phyloP scores from a whole-genome alignment of 139 green algal genomes.

The Chlamydomonas incerta region DNA sequence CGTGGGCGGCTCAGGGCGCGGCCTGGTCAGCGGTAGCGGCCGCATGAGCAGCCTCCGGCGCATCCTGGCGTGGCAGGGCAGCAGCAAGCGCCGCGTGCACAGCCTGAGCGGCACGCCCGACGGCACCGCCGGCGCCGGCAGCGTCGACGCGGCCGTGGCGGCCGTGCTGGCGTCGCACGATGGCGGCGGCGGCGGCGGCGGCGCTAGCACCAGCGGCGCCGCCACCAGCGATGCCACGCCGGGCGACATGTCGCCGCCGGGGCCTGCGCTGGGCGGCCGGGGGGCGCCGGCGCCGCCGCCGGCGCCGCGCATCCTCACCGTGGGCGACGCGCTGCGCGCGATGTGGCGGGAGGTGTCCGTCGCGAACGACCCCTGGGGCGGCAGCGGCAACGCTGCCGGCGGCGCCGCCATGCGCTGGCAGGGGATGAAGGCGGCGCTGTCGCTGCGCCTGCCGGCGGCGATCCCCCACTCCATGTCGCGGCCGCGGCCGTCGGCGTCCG shows the following conservation, averaged over 20 bases:
- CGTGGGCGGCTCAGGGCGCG: neutral
- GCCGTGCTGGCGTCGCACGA: neutral
- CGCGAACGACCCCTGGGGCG: neutral
- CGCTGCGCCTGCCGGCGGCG: neutral
- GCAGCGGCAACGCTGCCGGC: neutral
- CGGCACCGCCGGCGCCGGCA: neutral
- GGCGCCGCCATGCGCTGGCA: neutral
- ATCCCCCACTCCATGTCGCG: neutral
- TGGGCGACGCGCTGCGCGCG: slow-evolving; percentile 3
- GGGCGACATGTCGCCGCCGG: neutral
- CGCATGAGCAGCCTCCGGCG: neutral
- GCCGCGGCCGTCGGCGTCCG: too few relatives aligned
- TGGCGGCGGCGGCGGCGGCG: neutral
- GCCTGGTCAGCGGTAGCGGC: too few relatives aligned
- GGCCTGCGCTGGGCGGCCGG: neutral
- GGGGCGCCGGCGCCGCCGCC: neutral
- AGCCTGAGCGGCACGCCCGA: neutral
- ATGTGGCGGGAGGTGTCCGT: slow-evolving; percentile 27
- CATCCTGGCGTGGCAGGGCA: neutral
- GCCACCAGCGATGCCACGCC: neutral
- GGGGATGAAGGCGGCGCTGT: neutral
- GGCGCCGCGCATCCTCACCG: neutral
- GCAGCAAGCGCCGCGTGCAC: slow-evolving; percentile 4
- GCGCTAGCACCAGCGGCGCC: neutral
- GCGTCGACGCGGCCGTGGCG: neutral